Percentiles rank a stretch among this genome's conserved stretches.
These are phyloP conservation scores for Isatis lusitanica DNA, from an alignment of 441 rosid species.

Conservation along the genomic window DNA sequence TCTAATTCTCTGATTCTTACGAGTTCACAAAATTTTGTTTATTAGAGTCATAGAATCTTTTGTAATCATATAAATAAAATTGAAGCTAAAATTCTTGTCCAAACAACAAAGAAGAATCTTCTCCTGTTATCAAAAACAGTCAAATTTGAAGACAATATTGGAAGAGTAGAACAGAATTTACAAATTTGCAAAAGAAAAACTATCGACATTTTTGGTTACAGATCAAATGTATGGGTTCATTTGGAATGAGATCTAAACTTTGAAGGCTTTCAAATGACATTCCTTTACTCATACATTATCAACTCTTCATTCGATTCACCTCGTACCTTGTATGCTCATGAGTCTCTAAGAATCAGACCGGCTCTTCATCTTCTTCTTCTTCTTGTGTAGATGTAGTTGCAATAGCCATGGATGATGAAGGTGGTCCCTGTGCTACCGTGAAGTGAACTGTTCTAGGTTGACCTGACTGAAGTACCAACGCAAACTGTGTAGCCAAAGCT, in stretches of 20 bases:
- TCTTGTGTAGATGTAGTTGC: conserved; percentile 24
- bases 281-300: conserved; percentile 26
- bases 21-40: neutral
- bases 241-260: neutral
- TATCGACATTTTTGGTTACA: conserved; percentile 20
- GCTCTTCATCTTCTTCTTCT: conserved; percentile 39
- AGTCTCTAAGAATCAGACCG: conserved; percentile 41
- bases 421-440: conserved; percentile 62
- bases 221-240: neutral
- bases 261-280: neutral
- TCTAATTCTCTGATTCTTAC: neutral
- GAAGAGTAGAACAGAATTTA: conserved; percentile 8
- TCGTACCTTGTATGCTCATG: conserved; percentile 3
- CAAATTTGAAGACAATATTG: neutral
- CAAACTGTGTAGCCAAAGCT: conserved; percentile 87
- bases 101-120: neutral
- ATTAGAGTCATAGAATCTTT: neutral
- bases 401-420: conserved; percentile 42
- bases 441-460: conserved; percentile 83
- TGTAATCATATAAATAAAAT: neutral
- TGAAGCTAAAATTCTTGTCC: neutral
- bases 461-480: conserved; percentile 87
- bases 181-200: conserved; percentile 12
- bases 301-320: conserved; percentile 5
- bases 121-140: neutral